These are phyloP conservation scores for Corchorus olitorius DNA, from an alignment of 345 rosid genomes.

Conservation along the genomic window DNA sequence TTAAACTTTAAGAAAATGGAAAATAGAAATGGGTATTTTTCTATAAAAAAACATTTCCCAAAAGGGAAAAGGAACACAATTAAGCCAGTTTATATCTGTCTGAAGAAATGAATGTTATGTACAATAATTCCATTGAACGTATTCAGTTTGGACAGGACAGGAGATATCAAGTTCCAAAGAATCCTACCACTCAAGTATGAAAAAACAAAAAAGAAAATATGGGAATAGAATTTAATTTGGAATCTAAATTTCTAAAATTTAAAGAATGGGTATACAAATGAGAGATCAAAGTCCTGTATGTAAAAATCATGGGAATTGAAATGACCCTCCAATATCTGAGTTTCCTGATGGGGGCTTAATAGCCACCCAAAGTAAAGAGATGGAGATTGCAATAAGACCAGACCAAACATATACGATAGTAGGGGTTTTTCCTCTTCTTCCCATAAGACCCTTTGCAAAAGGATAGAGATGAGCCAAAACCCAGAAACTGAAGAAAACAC, in stretches of 20 bases:
- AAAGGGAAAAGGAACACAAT: no score
- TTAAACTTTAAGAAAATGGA: background rate
- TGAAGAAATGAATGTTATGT: background rate
- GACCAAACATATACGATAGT: conserved; percentile 77
- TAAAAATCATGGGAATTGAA: conserved; percentile 44
- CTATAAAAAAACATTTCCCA: no score
- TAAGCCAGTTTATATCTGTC: background rate
- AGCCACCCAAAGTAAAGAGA: conserved; percentile 79
- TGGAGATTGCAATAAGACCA: conserved; percentile 67
- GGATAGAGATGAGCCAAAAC: conserved; percentile 84
- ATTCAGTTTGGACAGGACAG: background rate
- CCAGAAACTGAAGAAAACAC: conserved; percentile 81
- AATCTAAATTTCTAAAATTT: conserved; percentile 12
- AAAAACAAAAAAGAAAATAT: background rate
- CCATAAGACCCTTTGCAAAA: conserved; percentile 83
- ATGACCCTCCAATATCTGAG: conserved; percentile 59
- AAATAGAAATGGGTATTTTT: background rate
- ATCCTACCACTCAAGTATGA: background rate
- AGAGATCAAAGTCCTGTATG: background rate
- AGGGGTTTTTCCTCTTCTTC: conserved; percentile 70
- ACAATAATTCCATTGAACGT: background rate
- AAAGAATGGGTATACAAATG: conserved; percentile 17
- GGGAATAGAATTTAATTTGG: background rate
- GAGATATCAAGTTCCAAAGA: background rate
- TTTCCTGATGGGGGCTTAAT: conserved; percentile 58